Percentiles rank a stretch among this genome's conserved stretches.
Conservation (phyloP, 176 grass and related monocot species). For the Thinopyrum elongatum region DNA sequence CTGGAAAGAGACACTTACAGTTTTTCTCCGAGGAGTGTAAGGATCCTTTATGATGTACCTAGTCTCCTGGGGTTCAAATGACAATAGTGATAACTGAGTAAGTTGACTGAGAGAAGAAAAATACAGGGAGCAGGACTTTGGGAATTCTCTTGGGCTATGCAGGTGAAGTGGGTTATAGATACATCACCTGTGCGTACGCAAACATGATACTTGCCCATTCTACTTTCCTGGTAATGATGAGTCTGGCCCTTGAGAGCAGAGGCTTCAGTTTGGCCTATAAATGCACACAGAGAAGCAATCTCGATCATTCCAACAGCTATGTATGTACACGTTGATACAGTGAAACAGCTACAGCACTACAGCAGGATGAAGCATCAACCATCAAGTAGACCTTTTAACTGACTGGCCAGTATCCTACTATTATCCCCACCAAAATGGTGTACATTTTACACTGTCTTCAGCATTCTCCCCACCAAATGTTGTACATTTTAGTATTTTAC, state of each 20-base stretch:
- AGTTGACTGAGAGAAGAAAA: neutral
- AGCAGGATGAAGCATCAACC: neutral
- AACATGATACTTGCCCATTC: conserved; percentile 86
- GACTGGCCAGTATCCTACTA: neutral
- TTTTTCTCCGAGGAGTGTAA: conserved; percentile 35
- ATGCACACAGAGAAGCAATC: neutral
- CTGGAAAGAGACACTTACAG: conserved; percentile 42
- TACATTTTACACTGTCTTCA: neutral
- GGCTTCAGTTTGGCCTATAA: conserved; percentile 59
- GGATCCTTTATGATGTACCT: conserved; percentile 84
- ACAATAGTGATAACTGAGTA: conserved; percentile 7
- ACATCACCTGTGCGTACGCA: conserved; percentile 78
- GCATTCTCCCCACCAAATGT: neutral
- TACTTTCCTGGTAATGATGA: conserved; percentile 72
- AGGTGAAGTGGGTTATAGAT: neutral
- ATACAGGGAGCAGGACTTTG: too few species aligned
- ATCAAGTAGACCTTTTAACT: neutral
- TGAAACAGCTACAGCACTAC: neutral
- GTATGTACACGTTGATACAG: neutral
- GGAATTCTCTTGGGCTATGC: neutral
- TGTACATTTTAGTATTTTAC: neutral
- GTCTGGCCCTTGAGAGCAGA: conserved; percentile 61
- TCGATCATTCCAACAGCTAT: conserved; percentile 4
- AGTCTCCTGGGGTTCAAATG: conserved; percentile 59
- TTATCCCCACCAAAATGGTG: neutral